These are phyloP conservation scores for Cercospora brassicicola DNA, from an alignment of 2,329 filamentous ascomycete species.

Conservation along the genomic window DNA sequence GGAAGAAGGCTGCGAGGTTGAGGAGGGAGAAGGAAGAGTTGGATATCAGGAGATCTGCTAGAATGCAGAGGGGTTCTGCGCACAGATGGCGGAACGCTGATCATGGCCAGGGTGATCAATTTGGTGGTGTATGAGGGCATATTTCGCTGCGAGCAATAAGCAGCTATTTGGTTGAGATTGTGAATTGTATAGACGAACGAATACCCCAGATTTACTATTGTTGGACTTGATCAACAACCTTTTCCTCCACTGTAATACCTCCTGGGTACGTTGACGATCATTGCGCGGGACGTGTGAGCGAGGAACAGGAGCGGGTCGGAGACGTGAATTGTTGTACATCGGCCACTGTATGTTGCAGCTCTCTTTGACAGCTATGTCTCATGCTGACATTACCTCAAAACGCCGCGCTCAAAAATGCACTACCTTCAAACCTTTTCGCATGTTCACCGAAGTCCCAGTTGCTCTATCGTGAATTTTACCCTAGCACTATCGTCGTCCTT, in stretches of 20 bases:
- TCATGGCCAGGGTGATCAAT: slow-evolving; percentile 32
- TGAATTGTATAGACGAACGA: neutral
- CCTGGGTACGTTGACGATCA: neutral
- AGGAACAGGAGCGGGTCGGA: neutral
- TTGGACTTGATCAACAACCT: neutral
- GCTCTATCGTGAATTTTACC: neutral
- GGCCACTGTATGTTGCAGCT: neutral
- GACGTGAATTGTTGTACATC: neutral
- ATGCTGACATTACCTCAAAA: slow-evolving; percentile 2
- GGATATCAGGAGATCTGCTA: slow-evolving; percentile 28
- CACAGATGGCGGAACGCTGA: slow-evolving; percentile 27
- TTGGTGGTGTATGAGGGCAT: slow-evolving; percentile 21
- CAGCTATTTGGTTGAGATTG: neutral
- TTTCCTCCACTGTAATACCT: too few species aligned
- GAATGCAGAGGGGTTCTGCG: slow-evolving; percentile 24
- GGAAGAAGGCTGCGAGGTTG: slow-evolving; percentile 72
- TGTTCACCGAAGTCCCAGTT: neutral
- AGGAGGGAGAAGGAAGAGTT: slow-evolving; percentile 49
- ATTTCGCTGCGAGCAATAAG: neutral
- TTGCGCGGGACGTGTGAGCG: neutral
- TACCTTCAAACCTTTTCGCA: neutral
- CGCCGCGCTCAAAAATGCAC: slow-evolving; percentile 3
- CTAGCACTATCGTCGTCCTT: slow-evolving; percentile 13
- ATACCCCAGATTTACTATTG: neutral
- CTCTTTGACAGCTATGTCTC: neutral